Percentiles rank a stretch among this genome's conserved stretches.
phyloP scores from a whole-genome alignment of 805 yeast genomes.

The Hanseniaspora meyeri region DNA sequence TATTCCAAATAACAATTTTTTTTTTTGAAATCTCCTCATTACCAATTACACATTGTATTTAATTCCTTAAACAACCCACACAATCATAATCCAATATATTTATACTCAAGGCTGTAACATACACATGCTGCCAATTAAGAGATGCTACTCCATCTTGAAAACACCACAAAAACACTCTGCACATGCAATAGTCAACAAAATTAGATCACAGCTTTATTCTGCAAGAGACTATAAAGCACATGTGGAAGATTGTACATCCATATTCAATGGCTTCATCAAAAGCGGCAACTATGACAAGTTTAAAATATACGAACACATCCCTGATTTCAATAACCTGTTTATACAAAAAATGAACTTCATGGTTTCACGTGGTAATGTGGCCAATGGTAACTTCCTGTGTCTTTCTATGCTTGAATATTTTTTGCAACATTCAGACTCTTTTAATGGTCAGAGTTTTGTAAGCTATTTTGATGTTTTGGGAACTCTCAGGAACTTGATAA shows the following conservation, averaged over 20 bases:
- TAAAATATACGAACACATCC: not conserved
- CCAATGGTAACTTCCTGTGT: not conserved
- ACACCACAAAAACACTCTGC: not conserved
- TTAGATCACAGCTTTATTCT: not conserved
- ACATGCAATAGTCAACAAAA: not conserved
- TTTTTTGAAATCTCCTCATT: too few relatives aligned
- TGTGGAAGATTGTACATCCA: not conserved
- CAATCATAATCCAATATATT: too few relatives aligned
- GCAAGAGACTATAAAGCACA: not conserved
- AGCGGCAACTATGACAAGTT: not conserved
- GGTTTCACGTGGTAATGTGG: not conserved
- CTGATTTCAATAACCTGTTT: conserved; percentile 4
- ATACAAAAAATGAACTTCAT: not conserved
- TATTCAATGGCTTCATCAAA: not conserved
- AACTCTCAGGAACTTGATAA: not conserved
- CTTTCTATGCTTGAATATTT: not conserved
- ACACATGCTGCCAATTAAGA: not conserved
- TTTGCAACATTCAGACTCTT: not conserved
- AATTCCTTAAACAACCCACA: conserved; percentile 22
- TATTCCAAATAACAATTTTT: too few relatives aligned
- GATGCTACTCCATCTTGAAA: not conserved
- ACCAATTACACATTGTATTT: too few relatives aligned
- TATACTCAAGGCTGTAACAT: not conserved
- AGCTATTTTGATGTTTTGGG: not conserved
- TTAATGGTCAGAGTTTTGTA: not conserved